Evolutionary conservation across 148 eudicot genomes (phyloP).

Genomic region (Rhododendron molle): DNA sequence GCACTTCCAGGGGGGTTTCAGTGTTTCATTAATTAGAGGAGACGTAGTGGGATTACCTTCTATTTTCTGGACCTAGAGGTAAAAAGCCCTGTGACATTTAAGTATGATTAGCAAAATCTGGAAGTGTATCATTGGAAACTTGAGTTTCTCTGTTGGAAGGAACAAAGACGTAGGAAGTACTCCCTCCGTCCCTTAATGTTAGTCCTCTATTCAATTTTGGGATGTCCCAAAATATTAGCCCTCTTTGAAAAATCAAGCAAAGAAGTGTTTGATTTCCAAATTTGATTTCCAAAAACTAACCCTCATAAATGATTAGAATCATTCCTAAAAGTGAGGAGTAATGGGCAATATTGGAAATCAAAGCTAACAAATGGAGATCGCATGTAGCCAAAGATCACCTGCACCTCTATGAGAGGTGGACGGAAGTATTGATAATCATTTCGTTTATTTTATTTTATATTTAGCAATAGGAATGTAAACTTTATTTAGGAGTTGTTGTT

Average conservation of each 20-base stretch:
- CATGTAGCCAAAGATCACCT: neutral
- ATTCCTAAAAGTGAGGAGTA: neutral
- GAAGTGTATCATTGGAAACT: neutral
- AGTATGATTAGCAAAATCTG: neutral
- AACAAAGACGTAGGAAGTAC: neutral
- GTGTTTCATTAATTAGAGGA: no score
- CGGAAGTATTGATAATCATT: neutral
- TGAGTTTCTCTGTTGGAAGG: neutral
- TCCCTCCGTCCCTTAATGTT: neutral
- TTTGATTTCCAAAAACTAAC: neutral
- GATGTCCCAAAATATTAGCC: neutral
- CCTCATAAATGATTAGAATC: neutral
- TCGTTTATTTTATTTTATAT: no score
- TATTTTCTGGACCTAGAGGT: no score
- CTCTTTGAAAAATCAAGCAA: neutral
- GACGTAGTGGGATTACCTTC: no score
- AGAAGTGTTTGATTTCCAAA: neutral
- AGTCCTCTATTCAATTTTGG: neutral
- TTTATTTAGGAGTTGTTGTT: neutral
- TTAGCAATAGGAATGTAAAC: neutral
- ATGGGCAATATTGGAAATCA: neutral
- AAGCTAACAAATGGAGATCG: neutral
- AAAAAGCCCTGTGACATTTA: neutral
- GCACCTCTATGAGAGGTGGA: neutral
- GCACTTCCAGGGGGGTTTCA: no score